phyloP scores from a whole-genome alignment of 257 asterid species.

The Mentha longifolia region DNA sequence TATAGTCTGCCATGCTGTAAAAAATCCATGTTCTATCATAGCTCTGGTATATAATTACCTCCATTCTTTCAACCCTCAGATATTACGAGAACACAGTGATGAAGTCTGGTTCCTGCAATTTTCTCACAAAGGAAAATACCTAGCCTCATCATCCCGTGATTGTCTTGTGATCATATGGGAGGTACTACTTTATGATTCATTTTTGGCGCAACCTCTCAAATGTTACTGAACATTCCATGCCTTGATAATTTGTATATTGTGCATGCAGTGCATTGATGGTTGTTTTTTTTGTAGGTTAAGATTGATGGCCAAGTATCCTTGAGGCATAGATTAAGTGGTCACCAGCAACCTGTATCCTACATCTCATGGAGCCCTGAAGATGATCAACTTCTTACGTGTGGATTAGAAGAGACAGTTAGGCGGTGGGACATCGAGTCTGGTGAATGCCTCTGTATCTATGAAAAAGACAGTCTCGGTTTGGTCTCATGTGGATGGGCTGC shows the following conservation, averaged over 20 bases:
- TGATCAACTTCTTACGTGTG: slow-evolving; percentile 83
- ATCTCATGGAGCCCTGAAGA: slow-evolving; percentile 88
- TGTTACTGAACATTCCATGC: background rate
- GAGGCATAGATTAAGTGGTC: slow-evolving; percentile 43
- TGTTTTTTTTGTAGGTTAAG: slow-evolving; percentile 28
- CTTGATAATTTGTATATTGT: background rate
- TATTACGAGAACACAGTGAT: slow-evolving; percentile 60
- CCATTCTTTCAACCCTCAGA: slow-evolving; percentile 47
- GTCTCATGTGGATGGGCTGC: slow-evolving; percentile 91
- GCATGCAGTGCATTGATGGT: slow-evolving; percentile 1
- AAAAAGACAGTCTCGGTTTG: slow-evolving; percentile 69
- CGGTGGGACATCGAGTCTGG: slow-evolving; percentile 83
- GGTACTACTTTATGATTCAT: slow-evolving; percentile 42
- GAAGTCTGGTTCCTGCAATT: slow-evolving; percentile 88
- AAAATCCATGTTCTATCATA: background rate
- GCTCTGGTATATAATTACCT: slow-evolving; percentile 16
- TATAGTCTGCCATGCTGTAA: background rate
- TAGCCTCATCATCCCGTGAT: slow-evolving; percentile 80
- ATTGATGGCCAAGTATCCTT: slow-evolving; percentile 28
- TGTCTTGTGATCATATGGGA: slow-evolving; percentile 78
- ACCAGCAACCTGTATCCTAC: slow-evolving; percentile 71
- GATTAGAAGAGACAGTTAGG: slow-evolving; percentile 74
- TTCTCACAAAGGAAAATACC: slow-evolving; percentile 75
- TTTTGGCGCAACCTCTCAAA: background rate
- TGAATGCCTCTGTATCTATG: slow-evolving; percentile 69